Percentiles rank a stretch among this genome's conserved stretches.
These are phyloP conservation scores for Ceratobasidium sp. DNA, from an alignment of 1,284 basidiomycete genomes.

Conservation along the genomic window DNA sequence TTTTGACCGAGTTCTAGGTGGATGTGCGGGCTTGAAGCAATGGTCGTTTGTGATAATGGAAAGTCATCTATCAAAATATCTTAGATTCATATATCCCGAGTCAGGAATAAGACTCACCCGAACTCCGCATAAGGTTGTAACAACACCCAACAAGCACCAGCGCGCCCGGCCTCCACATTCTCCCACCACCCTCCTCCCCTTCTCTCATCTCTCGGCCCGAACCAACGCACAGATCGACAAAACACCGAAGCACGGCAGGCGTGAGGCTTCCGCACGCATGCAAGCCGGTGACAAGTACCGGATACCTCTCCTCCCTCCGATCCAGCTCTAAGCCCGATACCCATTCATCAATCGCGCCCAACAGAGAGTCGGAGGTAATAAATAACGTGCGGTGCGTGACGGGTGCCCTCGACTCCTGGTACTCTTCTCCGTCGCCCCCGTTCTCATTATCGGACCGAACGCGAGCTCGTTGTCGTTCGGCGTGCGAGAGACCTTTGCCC, in stretches of 20 bases:
- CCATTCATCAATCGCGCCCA: conserved; percentile 45
- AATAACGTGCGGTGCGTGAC: conserved; percentile 44
- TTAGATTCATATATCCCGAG: neutral
- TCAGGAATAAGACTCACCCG: conserved; percentile 28
- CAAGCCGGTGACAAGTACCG: conserved; percentile 46
- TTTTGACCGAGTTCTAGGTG: conserved; percentile 30
- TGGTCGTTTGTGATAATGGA: conserved; percentile 42
- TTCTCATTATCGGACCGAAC: neutral
- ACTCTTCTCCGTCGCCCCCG: neutral
- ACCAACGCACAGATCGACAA: conserved; percentile 38
- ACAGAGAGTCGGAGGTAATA: conserved; percentile 45
- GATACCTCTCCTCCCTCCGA: neutral
- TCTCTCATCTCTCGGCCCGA: neutral
- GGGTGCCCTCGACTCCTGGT: neutral
- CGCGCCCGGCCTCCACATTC: conserved; percentile 40
- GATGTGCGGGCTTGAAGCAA: neutral
- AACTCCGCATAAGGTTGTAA: conserved; percentile 47
- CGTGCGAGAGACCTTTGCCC: conserved; percentile 37
- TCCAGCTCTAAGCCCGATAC: conserved; percentile 10
- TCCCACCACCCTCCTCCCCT: neutral
- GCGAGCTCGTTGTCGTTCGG: conserved; percentile 36
- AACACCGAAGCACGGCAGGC: conserved; percentile 47
- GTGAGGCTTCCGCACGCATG: conserved; percentile 50
- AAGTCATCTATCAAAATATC: conserved; percentile 36
- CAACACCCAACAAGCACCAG: conserved; percentile 50